Conservation (phyloP, 2,329 filamentous ascomycete species). For the Hirsutella thompsonii region DNA sequence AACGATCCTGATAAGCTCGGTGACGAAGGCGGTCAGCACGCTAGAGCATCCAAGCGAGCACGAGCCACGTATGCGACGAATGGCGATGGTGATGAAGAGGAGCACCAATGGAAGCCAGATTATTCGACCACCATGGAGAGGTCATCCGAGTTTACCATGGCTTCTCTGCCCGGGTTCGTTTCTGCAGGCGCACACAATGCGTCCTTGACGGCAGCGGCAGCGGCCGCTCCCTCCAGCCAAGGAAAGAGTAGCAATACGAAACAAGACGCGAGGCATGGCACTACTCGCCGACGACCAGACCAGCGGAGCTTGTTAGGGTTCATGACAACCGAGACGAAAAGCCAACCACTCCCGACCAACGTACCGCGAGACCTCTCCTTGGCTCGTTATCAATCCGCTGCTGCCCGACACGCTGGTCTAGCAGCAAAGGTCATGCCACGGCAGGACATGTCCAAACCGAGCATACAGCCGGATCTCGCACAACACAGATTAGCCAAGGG, state of each 20-base stretch:
- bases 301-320: slow-evolving; percentile 31
- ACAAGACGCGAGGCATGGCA: slow-evolving; percentile 11
- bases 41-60: slow-evolving; percentile 16
- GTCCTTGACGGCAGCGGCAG: slow-evolving; percentile 15
- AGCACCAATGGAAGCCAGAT: slow-evolving; percentile 23
- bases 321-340: slow-evolving; percentile 15
- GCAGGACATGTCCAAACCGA: slow-evolving; percentile 6
- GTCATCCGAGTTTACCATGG: slow-evolving; percentile 44
- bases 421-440: neutral
- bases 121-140: slow-evolving; percentile 52
- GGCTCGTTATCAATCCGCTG: slow-evolving; percentile 14
- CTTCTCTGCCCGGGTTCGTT: slow-evolving; percentile 46
- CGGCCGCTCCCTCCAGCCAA: slow-evolving; percentile 4
- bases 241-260: slow-evolving; percentile 7
- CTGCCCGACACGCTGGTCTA: slow-evolving; percentile 9
- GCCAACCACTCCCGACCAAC: slow-evolving; percentile 4
- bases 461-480: slow-evolving; percentile 17
- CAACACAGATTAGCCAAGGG: slow-evolving; percentile 29
- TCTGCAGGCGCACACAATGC: slow-evolving; percentile 43
- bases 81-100: slow-evolving; percentile 11
- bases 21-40: slow-evolving; percentile 7
- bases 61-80: slow-evolving; percentile 10
- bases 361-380: slow-evolving; percentile 8
- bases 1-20: slow-evolving; percentile 13
- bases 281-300: slow-evolving; percentile 19